Evolutionary conservation across 73 alveolate genomes (phyloP), one percentile per base, ranked within the genome.

Genomic region (Tetrahymena malaccensis): DNA sequence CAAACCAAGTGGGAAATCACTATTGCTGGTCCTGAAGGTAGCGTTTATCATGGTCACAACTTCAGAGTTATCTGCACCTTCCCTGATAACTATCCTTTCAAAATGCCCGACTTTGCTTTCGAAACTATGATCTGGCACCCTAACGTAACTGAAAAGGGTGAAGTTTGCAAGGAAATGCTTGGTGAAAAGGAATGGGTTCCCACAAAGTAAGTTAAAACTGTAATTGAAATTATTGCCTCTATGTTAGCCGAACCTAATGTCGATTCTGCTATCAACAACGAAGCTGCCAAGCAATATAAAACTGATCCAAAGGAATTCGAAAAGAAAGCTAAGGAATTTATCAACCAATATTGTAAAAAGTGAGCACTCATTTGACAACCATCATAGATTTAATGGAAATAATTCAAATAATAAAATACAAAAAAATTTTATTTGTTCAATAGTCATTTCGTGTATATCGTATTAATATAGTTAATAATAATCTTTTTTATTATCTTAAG

Each of bases 41-140:
- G 97, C 25, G 96, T 96, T 12, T 96, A 96, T 96, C 19, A 22
- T 25, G 97, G 96, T 35, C 97, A 97, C 85, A 96, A 96, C 34
- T 96, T 96, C 94, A 96, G 43, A 31, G 38, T 96, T 17, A 25
- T 35, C 17, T 43, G 96, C 40, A 94, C 55, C 35, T 58, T 96
- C 93, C 98, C 98, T 85, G 97, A 96, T n/a, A 96, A 96, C 94
- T 96, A 96, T 96, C 98, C 98, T 33, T 96, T 96, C 94, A 95
- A 96, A 44, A 96, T 97, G n/a, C 98, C 98, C 4, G 93, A 96
- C 56, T 94, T 94, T 50, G 34, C 38, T 31, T 96, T 96, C 93
- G 89, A 84, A 27, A 96, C 98, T 22, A 93, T 35, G 57, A 95
- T 96, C 44, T 96, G 94, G 94, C 98, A 96, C 93, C 97, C 97